Evolutionary conservation across 371 early-diverging fungal species (phyloP).

Genomic region (Rhizomucor miehei): DNA sequence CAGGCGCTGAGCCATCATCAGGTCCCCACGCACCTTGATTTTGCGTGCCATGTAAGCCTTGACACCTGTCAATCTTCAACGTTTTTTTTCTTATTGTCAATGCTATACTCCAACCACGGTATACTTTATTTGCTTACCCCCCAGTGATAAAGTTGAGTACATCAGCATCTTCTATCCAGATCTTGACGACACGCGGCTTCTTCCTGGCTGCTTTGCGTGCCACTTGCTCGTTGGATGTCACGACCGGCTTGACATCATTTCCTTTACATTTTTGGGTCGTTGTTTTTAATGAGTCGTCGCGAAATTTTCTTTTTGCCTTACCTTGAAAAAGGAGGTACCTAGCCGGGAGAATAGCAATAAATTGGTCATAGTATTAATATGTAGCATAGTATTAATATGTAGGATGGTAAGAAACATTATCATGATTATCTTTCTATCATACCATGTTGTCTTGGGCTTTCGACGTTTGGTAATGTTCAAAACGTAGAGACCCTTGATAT

Average conservation of each 20-base stretch:
- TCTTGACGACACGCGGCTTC: constrained; percentile 31
- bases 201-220: constrained; percentile 15
- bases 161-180: constrained; percentile 38
- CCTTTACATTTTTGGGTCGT: constrained; percentile 14
- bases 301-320: constrained; percentile 1
- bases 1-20: constrained; percentile 39
- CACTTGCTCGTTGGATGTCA: constrained; percentile 24
- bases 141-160: constrained; percentile 44
- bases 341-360: background rate
- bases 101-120: too few species aligned
- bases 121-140: constrained; percentile 21
- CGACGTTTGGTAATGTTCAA: constrained; percentile 35
- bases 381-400: background rate
- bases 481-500: constrained; percentile 40
- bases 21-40: constrained; percentile 42
- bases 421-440: background rate
- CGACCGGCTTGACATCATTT: constrained; percentile 27
- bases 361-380: too few species aligned
- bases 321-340: constrained; percentile 42
- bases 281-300: too few species aligned
- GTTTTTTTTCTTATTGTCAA: too few species aligned
- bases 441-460: constrained; percentile 15
- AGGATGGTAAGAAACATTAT: background rate
- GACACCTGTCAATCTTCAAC: constrained; percentile 35
- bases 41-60: constrained; percentile 43